Evolutionary conservation across 108 stramenopile species (phyloP), one percentile per base, ranked within the genome.

Genomic region (Discostella stelligeroides): DNA sequence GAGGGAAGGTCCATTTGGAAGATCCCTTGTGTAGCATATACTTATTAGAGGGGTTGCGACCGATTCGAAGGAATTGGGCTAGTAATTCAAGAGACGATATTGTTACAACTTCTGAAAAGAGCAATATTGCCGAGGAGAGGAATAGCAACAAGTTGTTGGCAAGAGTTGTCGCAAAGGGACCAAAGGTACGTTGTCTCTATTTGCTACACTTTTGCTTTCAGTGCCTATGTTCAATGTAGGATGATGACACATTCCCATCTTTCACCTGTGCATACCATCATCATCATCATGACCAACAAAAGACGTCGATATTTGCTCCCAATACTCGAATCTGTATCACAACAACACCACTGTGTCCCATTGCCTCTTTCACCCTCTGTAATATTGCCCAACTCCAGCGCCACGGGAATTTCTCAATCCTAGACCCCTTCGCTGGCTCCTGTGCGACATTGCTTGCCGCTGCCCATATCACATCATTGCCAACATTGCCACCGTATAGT

Each of bases 361-460:
- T 90, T 10, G 94, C 94, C n/a, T 84, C 91, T 17, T 92, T 82
- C 80, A 70, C 74, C 8, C 55, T 95, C 34, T 92, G 90, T 63
- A 95, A 95, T 63, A 76, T 89, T 65, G 91, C 90, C 11, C 79
- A 66, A 58, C 38, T 72, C 7, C 67, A 34, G 7, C 61, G 60
- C 21, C 47, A 63, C 10, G 63, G 68, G 29, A 45, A 61, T n/a
- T 58, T 62, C n/a, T 69, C 61, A 24, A 76, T 95, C 8, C 62
- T 95, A 60, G 94, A 95, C 84, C 89, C 91, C 0, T 95, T 87
- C 75, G 85, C 85, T 48, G 94, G 94, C 24, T 86, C 85, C 5
- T 87, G 91, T 50, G 70, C 91, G 10, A 92, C 83, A 11, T 68
- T 95, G 48, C 75, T 95, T 54, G 91, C 94, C 1, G 85, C 91